These are phyloP conservation scores for Anastatica hierochuntica DNA, from an alignment of 345 rosid genomes.

Conservation along the genomic window DNA sequence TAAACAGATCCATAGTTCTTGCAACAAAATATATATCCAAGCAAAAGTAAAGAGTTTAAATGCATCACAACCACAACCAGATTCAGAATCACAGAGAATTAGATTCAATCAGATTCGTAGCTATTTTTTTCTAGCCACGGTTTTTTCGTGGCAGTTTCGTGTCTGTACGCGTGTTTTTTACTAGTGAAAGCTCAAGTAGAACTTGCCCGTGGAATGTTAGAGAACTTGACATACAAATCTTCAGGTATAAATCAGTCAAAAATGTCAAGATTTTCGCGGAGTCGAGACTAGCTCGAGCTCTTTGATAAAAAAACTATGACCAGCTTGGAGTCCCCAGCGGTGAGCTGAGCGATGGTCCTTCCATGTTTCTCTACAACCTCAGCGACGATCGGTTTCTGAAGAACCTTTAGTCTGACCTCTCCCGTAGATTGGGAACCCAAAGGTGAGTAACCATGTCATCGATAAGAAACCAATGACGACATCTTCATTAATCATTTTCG, in stretches of 20 bases:
- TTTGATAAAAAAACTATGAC: slow-evolving; percentile 62
- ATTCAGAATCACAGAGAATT: too few species aligned
- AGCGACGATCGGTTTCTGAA: slow-evolving; percentile 28
- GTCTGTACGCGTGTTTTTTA: too few species aligned
- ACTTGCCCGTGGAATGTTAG: slow-evolving; percentile 52
- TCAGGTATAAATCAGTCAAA: slow-evolving; percentile 41
- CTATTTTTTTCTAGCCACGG: too few species aligned
- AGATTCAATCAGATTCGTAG: too few species aligned
- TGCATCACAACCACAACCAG: too few species aligned
- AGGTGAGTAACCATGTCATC: slow-evolving; percentile 50
- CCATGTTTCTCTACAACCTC: slow-evolving; percentile 45
- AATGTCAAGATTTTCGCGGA: slow-evolving; percentile 34
- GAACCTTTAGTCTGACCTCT: slow-evolving; percentile 29
- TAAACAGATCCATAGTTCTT: too few species aligned
- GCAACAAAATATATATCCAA: too few species aligned
- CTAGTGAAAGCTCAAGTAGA: not conserved
- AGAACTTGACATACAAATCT: slow-evolving; percentile 29
- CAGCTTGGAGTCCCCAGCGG: slow-evolving; percentile 61
- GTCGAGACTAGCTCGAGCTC: slow-evolving; percentile 39
- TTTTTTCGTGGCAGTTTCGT: too few species aligned
- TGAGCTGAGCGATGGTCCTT: slow-evolving; percentile 48
- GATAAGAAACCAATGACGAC: not conserved
- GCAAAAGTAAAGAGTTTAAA: too few species aligned
- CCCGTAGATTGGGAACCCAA: slow-evolving; percentile 42
- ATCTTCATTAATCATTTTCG: not conserved